Conservation (phyloP, 73 alveolate species). For the Paramecium sexaurelia region DNA sequence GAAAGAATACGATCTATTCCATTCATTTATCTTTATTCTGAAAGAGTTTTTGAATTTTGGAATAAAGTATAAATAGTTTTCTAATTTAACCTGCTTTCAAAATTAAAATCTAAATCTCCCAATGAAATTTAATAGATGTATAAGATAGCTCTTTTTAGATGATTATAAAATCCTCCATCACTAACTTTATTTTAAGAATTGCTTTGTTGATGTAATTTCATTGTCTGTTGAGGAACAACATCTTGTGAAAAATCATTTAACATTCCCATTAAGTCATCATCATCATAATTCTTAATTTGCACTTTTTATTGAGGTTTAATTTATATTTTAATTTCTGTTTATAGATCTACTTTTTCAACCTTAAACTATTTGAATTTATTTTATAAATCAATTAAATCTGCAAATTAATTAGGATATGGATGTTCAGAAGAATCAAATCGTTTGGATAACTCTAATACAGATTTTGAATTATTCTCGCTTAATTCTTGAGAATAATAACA, state of each 20-base stretch:
- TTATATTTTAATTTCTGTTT: neutral
- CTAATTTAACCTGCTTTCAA: neutral
- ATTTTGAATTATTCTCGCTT: neutral
- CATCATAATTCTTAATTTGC: neutral
- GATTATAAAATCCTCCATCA: neutral
- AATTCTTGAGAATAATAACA: neutral
- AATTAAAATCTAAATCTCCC: constrained; percentile 18
- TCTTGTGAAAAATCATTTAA: neutral
- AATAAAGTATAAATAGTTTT: neutral
- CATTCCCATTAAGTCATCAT: constrained; percentile 9
- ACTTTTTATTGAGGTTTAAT: neutral
- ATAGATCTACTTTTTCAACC: neutral
- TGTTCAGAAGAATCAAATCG: neutral
- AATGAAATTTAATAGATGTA: neutral
- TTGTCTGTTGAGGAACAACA: neutral
- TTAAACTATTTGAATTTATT: neutral
- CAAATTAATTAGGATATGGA: neutral
- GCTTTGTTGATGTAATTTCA: neutral
- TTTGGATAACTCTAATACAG: neutral
- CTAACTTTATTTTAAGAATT: neutral
- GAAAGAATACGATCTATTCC: neutral
- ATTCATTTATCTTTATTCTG: neutral
- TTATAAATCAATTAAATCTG: neutral
- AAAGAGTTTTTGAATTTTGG: neutral
- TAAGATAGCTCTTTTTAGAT: neutral